Evolutionary conservation across 345 rosid genomes (phyloP), one percentile per base, ranked within the genome.

Genomic region (Ceriops decandra): DNA sequence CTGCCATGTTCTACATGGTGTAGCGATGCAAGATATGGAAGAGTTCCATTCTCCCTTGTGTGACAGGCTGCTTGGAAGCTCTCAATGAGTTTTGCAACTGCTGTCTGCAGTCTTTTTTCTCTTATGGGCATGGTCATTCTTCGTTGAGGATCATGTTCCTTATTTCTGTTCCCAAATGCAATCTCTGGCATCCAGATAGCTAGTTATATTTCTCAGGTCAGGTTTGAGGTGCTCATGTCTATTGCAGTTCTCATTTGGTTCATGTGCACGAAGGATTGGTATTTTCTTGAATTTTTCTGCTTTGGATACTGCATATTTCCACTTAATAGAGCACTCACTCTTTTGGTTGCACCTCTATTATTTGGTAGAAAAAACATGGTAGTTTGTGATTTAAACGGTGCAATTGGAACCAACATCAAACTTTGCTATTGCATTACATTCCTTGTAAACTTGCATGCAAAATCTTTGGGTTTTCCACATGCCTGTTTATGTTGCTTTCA

Each of bases 31-130:
- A 76, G 69, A 67, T 70, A 62, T 69, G 69, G 62, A 68, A 79
- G 70, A 53, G 62, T 76, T 69, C 72, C 63, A 46, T 69, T 67
- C 61, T 51, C 58, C 36, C 7, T 72, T 66, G 42, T 31, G 30
- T 57, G 79, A 42, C 54, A 60, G 47, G 66, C 57, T 72, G 73
- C 75, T 53, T 71, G 79, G 75, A 77, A 72, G 84, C 78, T 70
- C 65, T 57, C 68, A 33, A 71, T 49, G 64, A 68, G 67, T 74
- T 67, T 27, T 74, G 81, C 71, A 46, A 63, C 71, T 42, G 51
- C 75, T 19, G 61, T 59, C 65, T 49, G 11, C 9, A 68, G 57
- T 76, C 64, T 13, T 27, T 30, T 28, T 28, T 63, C 54, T 68
- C 66, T 52, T 35, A 30, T 24, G 61, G 30, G 64, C 71, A 22